Evolutionary conservation across 768 basidiomycete genomes (phyloP), one percentile per base, ranked within the genome.

Genomic region (Calocera viscosa): DNA sequence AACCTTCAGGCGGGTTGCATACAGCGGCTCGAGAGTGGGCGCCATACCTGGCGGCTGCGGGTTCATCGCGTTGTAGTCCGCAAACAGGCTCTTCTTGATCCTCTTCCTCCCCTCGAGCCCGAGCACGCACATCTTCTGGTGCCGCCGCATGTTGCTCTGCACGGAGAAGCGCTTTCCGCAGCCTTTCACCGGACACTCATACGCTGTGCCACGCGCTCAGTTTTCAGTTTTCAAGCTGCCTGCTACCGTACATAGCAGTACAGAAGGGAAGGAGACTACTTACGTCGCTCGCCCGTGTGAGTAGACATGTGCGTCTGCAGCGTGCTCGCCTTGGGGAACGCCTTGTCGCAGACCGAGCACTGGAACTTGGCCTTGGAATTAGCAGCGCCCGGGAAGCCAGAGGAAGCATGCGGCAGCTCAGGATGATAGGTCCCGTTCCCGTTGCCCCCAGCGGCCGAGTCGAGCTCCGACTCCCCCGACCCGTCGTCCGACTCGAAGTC

Each of bases 101-200:
- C 43, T 7, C 43, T 47, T 47, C 8, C 43, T 7, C 8, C 43
- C 43, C 24, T 47, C 43, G 43, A 47, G 43, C 19, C 43, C 43
- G 43, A 47, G 43, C 19, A 47, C 43, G 43, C 43, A 47, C 43
- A 47, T 90, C 49, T 88, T 80, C 73, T 84, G 86, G 71, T 91
- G 89, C 3, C 89, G 79, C 33, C 89, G 82, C 89, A 90, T 91
- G 74, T 91, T 91, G 0, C 87, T 89, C 73, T 89, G 89, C 60
- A 90, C 90, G 69, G 89, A 90, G 76, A 91, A 91, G 68, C 86
- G 83, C 35, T 87, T 82, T 40, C 86, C 86, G 73, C 89, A 90
- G 47, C 84, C 82, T 5, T 85, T 86, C 79, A 79, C 87, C 2
- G 87, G 86, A 71, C 89, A 91, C 43, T 82, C 80, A 76, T 87